Percentiles rank a stretch among this genome's conserved stretches.
Conservation (phyloP, 75 land plant species). For the Selaginella moellendorffii region DNA sequence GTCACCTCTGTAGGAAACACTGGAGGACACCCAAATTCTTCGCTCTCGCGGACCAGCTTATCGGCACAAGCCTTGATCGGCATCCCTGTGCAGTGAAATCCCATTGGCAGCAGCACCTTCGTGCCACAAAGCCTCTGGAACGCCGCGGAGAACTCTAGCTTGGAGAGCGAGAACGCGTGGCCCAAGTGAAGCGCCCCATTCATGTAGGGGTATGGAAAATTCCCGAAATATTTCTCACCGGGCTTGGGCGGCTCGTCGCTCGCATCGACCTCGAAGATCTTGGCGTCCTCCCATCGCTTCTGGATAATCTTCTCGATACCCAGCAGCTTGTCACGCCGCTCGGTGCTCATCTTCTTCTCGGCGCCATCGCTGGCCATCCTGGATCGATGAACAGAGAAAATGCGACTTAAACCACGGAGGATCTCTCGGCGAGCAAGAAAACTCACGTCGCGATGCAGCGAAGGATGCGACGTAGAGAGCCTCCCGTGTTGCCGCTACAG, state of each 20-base stretch:
- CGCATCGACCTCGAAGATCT: constrained; percentile 51
- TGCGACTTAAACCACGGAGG: no score
- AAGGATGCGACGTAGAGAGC: no score
- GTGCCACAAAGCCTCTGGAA: constrained; percentile 60
- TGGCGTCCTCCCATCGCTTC: constrained; percentile 43
- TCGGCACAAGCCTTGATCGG: constrained; percentile 94
- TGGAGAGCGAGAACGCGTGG: constrained; percentile 75
- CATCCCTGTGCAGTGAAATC: constrained; percentile 88
- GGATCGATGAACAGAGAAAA: no score
- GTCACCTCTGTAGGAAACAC: constrained; percentile 31
- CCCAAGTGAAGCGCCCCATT: constrained; percentile 73
- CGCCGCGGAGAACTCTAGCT: constrained; percentile 74
- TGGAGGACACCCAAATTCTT: constrained; percentile 57
- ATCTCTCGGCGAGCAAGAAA: no score
- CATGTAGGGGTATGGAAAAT: constrained; percentile 92
- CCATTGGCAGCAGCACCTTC: constrained; percentile 73
- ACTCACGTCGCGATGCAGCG: no score
- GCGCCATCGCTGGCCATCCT: no score
- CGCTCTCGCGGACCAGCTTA: constrained; percentile 54
- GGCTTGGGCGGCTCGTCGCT: constrained; percentile 23
- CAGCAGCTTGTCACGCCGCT: constrained; percentile 43
- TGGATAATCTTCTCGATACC: constrained; percentile 42
- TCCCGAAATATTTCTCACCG: constrained; percentile 80
- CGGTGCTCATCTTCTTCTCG: constrained; percentile 48
- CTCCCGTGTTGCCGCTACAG: no score